Percentiles rank a stretch among this genome's conserved stretches.
phyloP scores from a whole-genome alignment of 805 yeast species.

The Brettanomyces custersianus region DNA sequence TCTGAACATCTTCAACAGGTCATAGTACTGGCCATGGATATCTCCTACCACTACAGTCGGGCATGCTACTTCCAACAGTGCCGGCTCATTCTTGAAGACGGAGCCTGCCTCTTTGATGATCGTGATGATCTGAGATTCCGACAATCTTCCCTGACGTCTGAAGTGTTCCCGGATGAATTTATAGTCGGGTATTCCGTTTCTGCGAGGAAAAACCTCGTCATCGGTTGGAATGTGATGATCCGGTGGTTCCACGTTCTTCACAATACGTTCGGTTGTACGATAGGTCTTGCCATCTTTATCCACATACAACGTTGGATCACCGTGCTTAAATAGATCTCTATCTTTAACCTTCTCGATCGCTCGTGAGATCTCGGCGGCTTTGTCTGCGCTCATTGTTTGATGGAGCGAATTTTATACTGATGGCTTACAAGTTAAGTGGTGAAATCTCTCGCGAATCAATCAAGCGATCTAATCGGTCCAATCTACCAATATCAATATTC shows the following conservation, averaged over 20 bases:
- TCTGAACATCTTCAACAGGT: slow-evolving; percentile 80
- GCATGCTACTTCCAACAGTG: slow-evolving; percentile 69
- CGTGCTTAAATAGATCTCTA: slow-evolving; percentile 20
- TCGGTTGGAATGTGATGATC: slow-evolving; percentile 57
- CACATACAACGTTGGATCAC: slow-evolving; percentile 3
- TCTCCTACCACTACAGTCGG: slow-evolving; percentile 96
- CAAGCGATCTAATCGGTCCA: no score
- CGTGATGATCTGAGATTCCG: slow-evolving; percentile 56
- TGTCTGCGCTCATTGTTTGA: no score
- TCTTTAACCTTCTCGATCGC: slow-evolving; percentile 53
- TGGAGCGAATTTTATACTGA: no score
- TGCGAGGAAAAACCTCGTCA: slow-evolving; percentile 47
- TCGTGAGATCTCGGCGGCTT: no score
- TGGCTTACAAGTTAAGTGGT: no score
- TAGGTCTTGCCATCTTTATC: slow-evolving; percentile 2
- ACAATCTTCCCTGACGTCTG: slow-evolving; percentile 68
- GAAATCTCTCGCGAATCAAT: no score
- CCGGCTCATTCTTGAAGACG: slow-evolving; percentile 63
- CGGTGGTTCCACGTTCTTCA: slow-evolving; percentile 54
- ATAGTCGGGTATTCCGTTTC: slow-evolving; percentile 60
- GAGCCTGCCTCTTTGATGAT: slow-evolving; percentile 60
- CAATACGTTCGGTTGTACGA: slow-evolving; percentile 47
- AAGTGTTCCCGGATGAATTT: slow-evolving; percentile 69
- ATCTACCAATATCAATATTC: no score
- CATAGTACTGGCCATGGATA: slow-evolving; percentile 94